A percentile compares a stretch with the other conserved stretches of the same genome.
phyloP scores from a whole-genome alignment of 192 early-diverging fungal species.

The Spizellomyces sp. region DNA sequence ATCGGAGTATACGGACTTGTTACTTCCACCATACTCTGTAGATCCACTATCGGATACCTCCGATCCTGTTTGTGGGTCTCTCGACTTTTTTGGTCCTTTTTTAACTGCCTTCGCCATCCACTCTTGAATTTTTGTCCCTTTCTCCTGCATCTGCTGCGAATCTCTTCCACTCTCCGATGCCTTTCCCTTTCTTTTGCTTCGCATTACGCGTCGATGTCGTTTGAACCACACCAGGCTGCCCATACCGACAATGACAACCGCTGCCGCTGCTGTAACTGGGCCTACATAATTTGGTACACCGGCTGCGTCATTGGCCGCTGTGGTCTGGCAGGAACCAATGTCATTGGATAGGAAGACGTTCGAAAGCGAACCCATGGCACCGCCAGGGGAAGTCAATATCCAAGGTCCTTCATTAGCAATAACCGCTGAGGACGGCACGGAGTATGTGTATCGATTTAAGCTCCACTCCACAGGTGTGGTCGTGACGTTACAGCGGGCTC shows the following conservation, averaged over 20 bases:
- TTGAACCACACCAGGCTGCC: neutral
- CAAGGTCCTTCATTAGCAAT: no score
- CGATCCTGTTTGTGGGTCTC: neutral
- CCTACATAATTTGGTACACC: neutral
- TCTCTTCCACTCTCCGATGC: neutral
- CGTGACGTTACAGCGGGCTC: neutral
- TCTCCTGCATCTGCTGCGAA: neutral
- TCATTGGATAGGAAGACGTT: no score
- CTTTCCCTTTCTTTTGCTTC: neutral
- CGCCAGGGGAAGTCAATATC: no score
- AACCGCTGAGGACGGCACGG: neutral
- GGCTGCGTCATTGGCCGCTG: neutral
- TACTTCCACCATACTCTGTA: neutral
- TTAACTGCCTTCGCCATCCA: conserved; percentile 1
- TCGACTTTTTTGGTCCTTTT: neutral
- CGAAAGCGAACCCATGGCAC: no score
- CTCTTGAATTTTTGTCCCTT: neutral
- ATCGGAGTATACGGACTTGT: neutral
- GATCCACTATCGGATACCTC: neutral
- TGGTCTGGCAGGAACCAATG: no score
- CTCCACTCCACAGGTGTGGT: conserved; percentile 4
- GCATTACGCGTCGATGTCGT: neutral
- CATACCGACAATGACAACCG: conserved; percentile 1
- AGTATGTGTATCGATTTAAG: neutral
- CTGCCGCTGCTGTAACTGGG: neutral